Conservation (phyloP, 2,329 filamentous ascomycete species). For the Phialocephala subalpina region DNA sequence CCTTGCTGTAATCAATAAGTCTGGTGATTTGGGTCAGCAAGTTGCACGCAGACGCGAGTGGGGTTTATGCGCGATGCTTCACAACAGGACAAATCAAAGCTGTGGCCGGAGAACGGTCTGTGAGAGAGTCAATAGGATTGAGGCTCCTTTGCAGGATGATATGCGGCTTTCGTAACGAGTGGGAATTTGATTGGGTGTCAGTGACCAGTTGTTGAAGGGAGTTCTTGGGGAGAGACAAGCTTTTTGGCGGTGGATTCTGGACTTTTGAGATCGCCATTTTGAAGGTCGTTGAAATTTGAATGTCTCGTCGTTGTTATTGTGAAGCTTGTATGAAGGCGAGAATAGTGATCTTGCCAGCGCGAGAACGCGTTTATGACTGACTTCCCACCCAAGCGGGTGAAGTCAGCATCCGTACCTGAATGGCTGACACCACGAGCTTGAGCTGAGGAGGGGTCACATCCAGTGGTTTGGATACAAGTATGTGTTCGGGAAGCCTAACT, state of each 20-base stretch:
- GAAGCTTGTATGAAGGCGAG: too few relatives aligned
- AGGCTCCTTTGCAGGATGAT: neutral
- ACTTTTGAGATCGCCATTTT: too few relatives aligned
- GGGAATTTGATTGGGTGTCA: too few relatives aligned
- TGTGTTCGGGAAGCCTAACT: neutral
- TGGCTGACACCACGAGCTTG: neutral
- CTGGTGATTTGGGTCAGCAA: neutral
- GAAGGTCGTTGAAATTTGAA: too few relatives aligned
- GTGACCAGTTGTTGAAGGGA: too few relatives aligned
- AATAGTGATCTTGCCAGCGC: too few relatives aligned
- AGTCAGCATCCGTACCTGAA: neutral
- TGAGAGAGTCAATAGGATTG: neutral
- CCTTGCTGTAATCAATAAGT: conserved; percentile 11
- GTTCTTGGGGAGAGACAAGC: too few relatives aligned
- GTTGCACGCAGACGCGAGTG: neutral
- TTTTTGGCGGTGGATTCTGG: too few relatives aligned
- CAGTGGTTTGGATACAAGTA: neutral
- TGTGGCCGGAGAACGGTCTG: neutral
- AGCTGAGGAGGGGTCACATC: neutral
- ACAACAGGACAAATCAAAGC: neutral
- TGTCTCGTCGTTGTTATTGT: too few relatives aligned
- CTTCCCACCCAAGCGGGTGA: too few relatives aligned
- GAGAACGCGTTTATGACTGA: too few relatives aligned
- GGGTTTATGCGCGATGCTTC: neutral
- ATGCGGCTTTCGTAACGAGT: too few relatives aligned